phyloP scores from a whole-genome alignment of 2,329 filamentous ascomycete species.

The Epichloe sylvatica region DNA sequence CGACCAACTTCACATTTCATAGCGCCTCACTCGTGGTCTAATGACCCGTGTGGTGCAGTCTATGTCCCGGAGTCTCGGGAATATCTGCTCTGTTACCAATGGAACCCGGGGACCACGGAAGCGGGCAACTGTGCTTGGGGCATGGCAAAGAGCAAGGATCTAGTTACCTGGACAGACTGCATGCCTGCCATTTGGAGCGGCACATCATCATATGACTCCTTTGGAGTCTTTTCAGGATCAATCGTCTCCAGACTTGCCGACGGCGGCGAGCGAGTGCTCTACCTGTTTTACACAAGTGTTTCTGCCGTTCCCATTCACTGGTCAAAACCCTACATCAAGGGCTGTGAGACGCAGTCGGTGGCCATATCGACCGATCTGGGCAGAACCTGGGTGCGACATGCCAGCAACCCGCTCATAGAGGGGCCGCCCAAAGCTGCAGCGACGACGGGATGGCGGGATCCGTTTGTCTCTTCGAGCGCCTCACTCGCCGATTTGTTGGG shows the following conservation, averaged over 20 bases:
- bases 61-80: conserved; percentile 25
- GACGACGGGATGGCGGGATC: conserved; percentile 15
- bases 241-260: conserved; percentile 28
- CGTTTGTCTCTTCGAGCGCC: conserved; percentile 12
- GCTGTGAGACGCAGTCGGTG: conserved; percentile 29
- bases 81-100: conserved; percentile 29
- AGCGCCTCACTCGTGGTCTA: conserved; percentile 24
- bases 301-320: conserved; percentile 30
- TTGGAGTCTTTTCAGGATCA: conserved; percentile 30
- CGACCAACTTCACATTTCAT: conserved; percentile 19
- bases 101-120: conserved; percentile 12
- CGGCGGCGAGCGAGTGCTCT: conserved; percentile 19
- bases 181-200: conserved; percentile 9
- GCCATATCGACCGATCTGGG: conserved; percentile 25
- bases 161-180: conserved; percentile 21
- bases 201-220: conserved; percentile 24
- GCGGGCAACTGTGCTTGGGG: conserved; percentile 16
- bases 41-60: conserved; percentile 29
- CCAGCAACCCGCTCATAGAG: conserved; percentile 10
- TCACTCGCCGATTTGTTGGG: conserved; percentile 9
- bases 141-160: conserved; percentile 24
- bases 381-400: conserved; percentile 10
- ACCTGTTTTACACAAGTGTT: conserved; percentile 29
- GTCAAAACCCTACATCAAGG: conserved; percentile 28
- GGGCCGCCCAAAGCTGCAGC: conserved; percentile 9